Percentiles rank a stretch among this genome's conserved stretches.
Conservation (phyloP, 805 yeast species). For the Komagataella mondaviorum region DNA sequence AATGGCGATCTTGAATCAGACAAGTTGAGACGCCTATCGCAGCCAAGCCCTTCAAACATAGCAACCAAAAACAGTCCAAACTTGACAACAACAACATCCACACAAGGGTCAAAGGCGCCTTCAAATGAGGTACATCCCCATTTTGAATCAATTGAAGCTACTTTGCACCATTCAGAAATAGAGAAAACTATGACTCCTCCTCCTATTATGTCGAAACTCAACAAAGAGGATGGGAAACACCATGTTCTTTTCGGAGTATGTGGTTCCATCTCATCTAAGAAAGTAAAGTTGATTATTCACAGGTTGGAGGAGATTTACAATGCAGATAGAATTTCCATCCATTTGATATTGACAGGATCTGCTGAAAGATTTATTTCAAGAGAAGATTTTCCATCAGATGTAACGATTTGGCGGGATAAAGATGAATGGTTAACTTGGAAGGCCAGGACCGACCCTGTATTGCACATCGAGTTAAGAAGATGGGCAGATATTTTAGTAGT, state of each 20-base stretch:
- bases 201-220: not conserved
- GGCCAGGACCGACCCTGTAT: slow-evolving; percentile 41
- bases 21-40: not conserved
- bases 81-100: not conserved
- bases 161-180: not conserved
- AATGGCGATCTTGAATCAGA: not conserved
- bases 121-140: not conserved
- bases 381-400: slow-evolving; percentile 30
- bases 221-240: slow-evolving; percentile 29
- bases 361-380: slow-evolving; percentile 37
- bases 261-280: slow-evolving; percentile 39
- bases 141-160: not conserved
- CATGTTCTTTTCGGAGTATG: slow-evolving; percentile 46
- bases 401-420: slow-evolving; percentile 41
- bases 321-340: slow-evolving; percentile 32
- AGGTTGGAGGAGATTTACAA: slow-evolving; percentile 40
- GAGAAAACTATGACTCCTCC: not conserved
- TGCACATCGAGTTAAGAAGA: slow-evolving; percentile 44
- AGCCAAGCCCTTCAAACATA: not conserved
- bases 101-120: not conserved
- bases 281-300: slow-evolving; percentile 36
- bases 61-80: not conserved
- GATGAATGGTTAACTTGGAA: slow-evolving; percentile 48
- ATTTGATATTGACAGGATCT: slow-evolving; percentile 38
- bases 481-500: slow-evolving; percentile 49